Evolutionary conservation across 176 grass and related monocot species (phyloP).

Genomic region (Alopecurus myosuroides): DNA sequence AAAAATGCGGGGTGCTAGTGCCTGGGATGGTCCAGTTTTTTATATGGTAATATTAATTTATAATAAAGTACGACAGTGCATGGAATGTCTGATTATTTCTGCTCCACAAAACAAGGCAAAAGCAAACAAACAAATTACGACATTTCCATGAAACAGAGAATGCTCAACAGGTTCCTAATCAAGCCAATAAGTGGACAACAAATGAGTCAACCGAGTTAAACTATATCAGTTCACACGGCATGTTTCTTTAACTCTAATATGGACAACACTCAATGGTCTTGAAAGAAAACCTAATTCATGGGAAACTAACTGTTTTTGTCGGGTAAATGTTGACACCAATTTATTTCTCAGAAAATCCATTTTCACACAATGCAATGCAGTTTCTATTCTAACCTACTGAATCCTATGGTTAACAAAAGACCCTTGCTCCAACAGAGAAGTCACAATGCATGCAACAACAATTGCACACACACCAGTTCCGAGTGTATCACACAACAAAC

Average conservation of each 20-base stretch:
- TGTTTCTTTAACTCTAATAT: not conserved
- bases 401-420: not conserved
- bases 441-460: not conserved
- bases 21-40: too few relatives aligned
- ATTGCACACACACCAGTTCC: not conserved
- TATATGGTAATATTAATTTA: not conserved
- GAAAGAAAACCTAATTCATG: not conserved
- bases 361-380: not conserved
- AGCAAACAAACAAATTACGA: not conserved
- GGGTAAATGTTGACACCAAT: not conserved
- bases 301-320: not conserved
- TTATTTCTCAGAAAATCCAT: not conserved
- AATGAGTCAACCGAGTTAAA: not conserved
- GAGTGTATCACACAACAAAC: not conserved
- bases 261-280: not conserved
- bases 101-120: not conserved
- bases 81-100: not conserved
- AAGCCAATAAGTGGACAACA: not conserved
- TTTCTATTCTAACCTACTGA: not conserved
- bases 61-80: not conserved
- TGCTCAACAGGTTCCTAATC: conserved; percentile 4
- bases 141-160: conserved; percentile 6
- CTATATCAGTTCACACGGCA: conserved; percentile 1
- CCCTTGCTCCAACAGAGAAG: not conserved
- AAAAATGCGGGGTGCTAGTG: too few relatives aligned